Conservation (phyloP, 2,329 filamentous ascomycete genomes). For the Xylaria sp. region DNA sequence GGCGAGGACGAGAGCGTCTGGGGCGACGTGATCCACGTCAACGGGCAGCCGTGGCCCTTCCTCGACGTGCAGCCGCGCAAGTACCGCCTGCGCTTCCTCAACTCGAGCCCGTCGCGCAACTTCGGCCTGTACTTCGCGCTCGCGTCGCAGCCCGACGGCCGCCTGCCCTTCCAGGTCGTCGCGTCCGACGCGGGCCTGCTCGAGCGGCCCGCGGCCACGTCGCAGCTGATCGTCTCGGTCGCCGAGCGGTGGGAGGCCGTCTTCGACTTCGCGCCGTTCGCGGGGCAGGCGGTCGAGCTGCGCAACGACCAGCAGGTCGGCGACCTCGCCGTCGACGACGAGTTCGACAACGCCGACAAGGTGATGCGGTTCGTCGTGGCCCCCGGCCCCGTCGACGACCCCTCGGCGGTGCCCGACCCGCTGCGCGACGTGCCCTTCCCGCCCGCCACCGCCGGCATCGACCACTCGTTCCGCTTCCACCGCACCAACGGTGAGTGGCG, state of each 20-base stretch:
- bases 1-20: conserved; percentile 52
- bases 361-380: conserved; percentile 57
- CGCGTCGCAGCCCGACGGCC: conserved; percentile 33
- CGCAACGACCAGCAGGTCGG: conserved; percentile 37
- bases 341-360: conserved; percentile 55
- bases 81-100: conserved; percentile 59
- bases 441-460: conserved; percentile 38
- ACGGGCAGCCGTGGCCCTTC: conserved; percentile 62
- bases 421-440: conserved; percentile 46
- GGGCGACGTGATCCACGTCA: conserved; percentile 61
- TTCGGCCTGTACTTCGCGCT: conserved; percentile 51
- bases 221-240: conserved; percentile 51
- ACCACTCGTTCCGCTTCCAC: conserved; percentile 51
- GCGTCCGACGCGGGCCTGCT: conserved; percentile 58
- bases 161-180: conserved; percentile 55
- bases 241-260: conserved; percentile 62
- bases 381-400: conserved; percentile 39
- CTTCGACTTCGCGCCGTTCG: conserved; percentile 55
- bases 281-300: conserved; percentile 50
- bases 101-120: conserved; percentile 51
- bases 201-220: conserved; percentile 45
- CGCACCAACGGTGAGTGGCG: conserved; percentile 48
- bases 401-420: conserved; percentile 37
- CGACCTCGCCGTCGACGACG: conserved; percentile 47
- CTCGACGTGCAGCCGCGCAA: conserved; percentile 62